Conservation (phyloP, 352 stramenopile genomes). For the Phytophthora kernoviae region DNA sequence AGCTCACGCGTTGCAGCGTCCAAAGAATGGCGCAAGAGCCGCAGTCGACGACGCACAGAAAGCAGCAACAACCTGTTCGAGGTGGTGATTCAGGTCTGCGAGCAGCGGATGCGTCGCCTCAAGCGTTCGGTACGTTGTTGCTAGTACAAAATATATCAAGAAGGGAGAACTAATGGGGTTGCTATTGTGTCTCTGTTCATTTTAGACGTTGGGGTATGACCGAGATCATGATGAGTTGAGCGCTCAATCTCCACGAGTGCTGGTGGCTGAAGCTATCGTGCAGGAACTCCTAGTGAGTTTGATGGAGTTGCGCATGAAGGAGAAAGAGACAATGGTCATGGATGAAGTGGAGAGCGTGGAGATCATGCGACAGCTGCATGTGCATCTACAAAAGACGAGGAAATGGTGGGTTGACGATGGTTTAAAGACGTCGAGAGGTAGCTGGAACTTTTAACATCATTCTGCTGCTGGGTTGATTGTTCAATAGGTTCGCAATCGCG, state of each 20-base stretch:
- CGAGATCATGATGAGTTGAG: conserved; percentile 28
- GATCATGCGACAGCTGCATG: conserved; percentile 50
- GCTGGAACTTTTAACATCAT: neutral
- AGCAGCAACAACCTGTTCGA: conserved; percentile 49
- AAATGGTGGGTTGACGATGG: conserved; percentile 33
- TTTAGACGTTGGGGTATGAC: conserved; percentile 15
- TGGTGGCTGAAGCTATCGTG: conserved; percentile 70
- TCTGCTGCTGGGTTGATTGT: conserved; percentile 5
- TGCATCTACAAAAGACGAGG: conserved; percentile 52
- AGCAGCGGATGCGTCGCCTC: conserved; percentile 52
- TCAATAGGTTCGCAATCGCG: conserved; percentile 39
- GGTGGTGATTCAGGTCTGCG: conserved; percentile 57
- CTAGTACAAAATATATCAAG: too few species aligned
- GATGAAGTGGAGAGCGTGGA: conserved; percentile 67
- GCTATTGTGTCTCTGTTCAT: neutral
- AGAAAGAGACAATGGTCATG: conserved; percentile 60
- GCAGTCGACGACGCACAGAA: conserved; percentile 24
- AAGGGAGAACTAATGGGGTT: neutral
- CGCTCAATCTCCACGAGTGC: conserved; percentile 34
- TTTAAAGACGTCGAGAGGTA: neutral
- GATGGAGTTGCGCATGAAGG: conserved; percentile 51
- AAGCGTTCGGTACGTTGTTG: conserved; percentile 22
- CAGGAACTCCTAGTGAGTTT: conserved; percentile 70
- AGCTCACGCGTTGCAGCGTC: conserved; percentile 31
- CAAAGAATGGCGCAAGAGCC: conserved; percentile 30